These are phyloP conservation scores for Rehmannia glutinosa DNA, from an alignment of 257 asterid species.

Conservation along the genomic window DNA sequence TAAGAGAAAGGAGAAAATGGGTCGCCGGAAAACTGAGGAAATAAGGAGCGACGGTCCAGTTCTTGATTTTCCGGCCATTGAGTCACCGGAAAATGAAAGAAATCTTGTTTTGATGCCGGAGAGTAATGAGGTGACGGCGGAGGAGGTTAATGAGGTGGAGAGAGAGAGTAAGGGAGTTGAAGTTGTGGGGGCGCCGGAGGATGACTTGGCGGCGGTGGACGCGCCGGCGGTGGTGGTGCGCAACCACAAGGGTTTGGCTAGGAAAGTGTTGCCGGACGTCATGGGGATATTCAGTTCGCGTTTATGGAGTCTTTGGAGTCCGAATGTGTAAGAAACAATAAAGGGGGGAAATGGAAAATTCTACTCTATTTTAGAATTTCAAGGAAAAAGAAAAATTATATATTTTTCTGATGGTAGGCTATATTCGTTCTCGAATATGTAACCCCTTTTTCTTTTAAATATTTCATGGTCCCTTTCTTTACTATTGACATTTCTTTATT, in stretches of 20 bases:
- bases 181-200: background rate
- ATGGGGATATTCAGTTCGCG: conserved; percentile 76
- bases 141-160: conserved; percentile 1
- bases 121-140: background rate
- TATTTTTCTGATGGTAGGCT: too few relatives aligned
- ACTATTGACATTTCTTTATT: too few relatives aligned
- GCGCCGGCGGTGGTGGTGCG: conserved; percentile 32
- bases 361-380: conserved; percentile 5
- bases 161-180: background rate
- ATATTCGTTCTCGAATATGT: conserved; percentile 27
- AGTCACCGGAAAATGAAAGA: conserved; percentile 13
- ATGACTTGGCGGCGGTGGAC: background rate
- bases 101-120: background rate
- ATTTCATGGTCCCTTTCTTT: conserved; percentile 14
- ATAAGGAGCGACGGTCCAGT: background rate
- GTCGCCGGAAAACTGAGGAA: conserved; percentile 32
- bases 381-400: too few relatives aligned
- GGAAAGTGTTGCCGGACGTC: conserved; percentile 88
- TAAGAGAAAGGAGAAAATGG: conserved; percentile 41
- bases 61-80: background rate
- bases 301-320: conserved; percentile 91
- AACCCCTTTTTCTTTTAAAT: conserved; percentile 3
- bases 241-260: conserved; percentile 62
- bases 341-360: background rate
- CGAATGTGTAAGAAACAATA: conserved; percentile 46